Evolutionary conservation across 306 rosid genomes (phyloP), one percentile per base, ranked within the genome.

Genomic region (Pterocarpus santalinus): DNA sequence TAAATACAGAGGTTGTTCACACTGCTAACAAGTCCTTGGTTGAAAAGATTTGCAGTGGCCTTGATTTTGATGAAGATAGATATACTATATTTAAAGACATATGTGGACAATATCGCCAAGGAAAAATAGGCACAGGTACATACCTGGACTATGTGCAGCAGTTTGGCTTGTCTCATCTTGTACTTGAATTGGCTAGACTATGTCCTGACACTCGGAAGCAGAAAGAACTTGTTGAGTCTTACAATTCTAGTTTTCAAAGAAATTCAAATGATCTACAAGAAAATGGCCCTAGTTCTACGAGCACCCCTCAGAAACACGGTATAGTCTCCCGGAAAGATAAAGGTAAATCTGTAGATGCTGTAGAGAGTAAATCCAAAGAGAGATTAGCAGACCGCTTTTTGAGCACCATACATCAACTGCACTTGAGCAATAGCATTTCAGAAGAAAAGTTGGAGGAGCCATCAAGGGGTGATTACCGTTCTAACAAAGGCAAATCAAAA

Each of bases 21-120:
- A 87, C 91, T 85, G 99, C 99, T 69, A 95, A 95, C 79, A 92
- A 91, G 82, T 88, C 99, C 58, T 80, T 95, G 84, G 94, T 95
- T 75, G 99, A 93, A 71, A 93, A 89, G 92, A 93, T 95, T 76
- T 94, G 86, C 1, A 61, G 89, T 72, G 93, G 88, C 34, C 97
- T 95, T 78, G 98, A 93, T 58, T 90, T 87, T 89, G 93, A 93
- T 33, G 89, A 87, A 82, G 99, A 92, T 10, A 93, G 81, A 63
- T 95, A 89, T 73, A 9, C 84, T 41, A 9, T 81, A 53, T 93
- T 95, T 75, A 95, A 92, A 85, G 97, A 88, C 55, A 88, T 95
- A 74, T 91, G 98, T 57, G 97, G 82, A 34, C 91, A 92, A 72
- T 95, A 88, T 85, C 94, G 99, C 65, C 97, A 85, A 85, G 98